Evolutionary conservation across 1,284 basidiomycete species (phyloP).

Genomic region (Kwoniella shivajii): DNA sequence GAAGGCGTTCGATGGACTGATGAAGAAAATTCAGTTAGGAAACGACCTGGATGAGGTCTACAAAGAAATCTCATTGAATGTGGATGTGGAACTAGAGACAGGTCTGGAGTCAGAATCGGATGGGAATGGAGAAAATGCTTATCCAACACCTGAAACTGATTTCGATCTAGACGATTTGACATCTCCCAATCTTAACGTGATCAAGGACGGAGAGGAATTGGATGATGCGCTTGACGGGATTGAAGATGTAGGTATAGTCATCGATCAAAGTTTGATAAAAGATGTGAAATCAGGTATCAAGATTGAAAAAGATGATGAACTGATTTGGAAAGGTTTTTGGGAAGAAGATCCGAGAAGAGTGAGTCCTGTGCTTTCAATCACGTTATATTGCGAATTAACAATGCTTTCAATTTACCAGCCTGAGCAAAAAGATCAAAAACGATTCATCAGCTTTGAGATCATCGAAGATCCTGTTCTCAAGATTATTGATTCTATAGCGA

Average conservation of each 20-base stretch:
- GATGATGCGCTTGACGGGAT: slow-evolving; percentile 1
- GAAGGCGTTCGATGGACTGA: slow-evolving; percentile 3
- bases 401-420: background rate
- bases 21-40: background rate
- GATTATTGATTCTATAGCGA: background rate
- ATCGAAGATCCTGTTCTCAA: background rate
- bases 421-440: background rate
- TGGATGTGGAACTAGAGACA: background rate
- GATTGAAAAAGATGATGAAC: background rate
- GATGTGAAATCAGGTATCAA: slow-evolving; percentile 9
- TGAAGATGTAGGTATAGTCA: slow-evolving; percentile 8
- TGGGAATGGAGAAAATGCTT: background rate
- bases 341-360: background rate
- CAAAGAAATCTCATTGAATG: background rate
- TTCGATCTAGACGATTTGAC: background rate
- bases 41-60: background rate
- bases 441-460: background rate
- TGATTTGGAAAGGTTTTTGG: slow-evolving; percentile 27
- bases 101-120: no score
- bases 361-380: no score
- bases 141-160: slow-evolving; percentile 10
- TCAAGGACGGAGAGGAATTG: background rate
- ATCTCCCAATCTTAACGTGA: no score
- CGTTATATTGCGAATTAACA: no score
- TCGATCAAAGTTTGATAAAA: slow-evolving; percentile 17